Evolutionary conservation across 148 eudicot genomes (phyloP), one percentile per base, ranked within the genome.

Genomic region (Persicaria tinctoria): DNA sequence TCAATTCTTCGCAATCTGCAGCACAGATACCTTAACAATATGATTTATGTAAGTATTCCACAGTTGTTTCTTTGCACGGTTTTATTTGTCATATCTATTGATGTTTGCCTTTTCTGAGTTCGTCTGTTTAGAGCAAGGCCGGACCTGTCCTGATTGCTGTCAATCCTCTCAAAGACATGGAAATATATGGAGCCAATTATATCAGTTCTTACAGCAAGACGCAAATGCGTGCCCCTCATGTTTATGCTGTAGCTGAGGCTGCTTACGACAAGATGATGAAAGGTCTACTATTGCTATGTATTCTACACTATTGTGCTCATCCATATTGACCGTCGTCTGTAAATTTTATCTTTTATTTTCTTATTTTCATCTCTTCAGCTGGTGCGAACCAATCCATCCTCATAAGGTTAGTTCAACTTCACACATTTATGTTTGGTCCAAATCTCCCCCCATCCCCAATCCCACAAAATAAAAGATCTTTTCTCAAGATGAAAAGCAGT

Each of bases 1-100:
- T 87, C 98, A 18, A 90, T 94, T 81, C 86, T 94, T 79, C 85
- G 84, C 84, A 94, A 88, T 80, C 86, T 94, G 75, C 89, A 88
- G 66, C 46, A 84, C 78, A 86, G 97, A 91, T 91, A 88, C 84
- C 76, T 79, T 18, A 87, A 80, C 76, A 91, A 91, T 78, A 87
- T 82, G 46, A 85, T 91, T 60, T 88, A 94, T 86, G 98, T 94
- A 87, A 76, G 87, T 49, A 41, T 46, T 51, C 74, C 16, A 75
- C 69, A 62, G 27, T 62, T 20, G n/a, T 62, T 20, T 62, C 41
- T 49, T 49, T 18, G 8, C 12, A 57, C 0, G 7, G 63, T 57
- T 32, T 32, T 32, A 32, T 32, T 32, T 32, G 41, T 32, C 41
- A 32, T 32, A 32, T 32, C 41, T 32, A 32, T 32, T 32, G 41